These are phyloP conservation scores for Exobasidium cylindrosporum DNA, from an alignment of 1,284 basidiomycete genomes.

Conservation along the genomic window DNA sequence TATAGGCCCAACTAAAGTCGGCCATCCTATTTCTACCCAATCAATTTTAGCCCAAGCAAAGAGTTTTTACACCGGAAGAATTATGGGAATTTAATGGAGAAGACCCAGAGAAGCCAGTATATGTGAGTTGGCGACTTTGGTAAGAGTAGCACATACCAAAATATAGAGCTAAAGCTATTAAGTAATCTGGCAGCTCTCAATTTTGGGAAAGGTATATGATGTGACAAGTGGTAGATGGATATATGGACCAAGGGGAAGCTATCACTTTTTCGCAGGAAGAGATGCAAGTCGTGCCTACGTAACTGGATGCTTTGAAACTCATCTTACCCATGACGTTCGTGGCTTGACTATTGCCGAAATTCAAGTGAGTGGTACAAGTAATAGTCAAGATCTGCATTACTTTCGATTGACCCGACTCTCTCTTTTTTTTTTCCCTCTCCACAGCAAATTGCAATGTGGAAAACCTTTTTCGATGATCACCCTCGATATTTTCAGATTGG, in stretches of 20 bases:
- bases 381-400: no score
- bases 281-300: slow-evolving; percentile 52
- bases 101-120: slow-evolving; percentile 70
- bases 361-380: slow-evolving; percentile 33
- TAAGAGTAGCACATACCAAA: slow-evolving; percentile 50
- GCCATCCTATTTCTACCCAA: no score
- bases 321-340: slow-evolving; percentile 49
- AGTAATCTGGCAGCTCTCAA: slow-evolving; percentile 47
- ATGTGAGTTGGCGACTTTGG: no score
- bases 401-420: no score
- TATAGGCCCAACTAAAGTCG: not conserved
- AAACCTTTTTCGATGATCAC: slow-evolving; percentile 43
- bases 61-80: slow-evolving; percentile 69
- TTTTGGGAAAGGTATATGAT: slow-evolving; percentile 89
- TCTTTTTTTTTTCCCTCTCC: not conserved
- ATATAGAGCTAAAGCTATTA: not conserved
- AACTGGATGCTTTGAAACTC: slow-evolving; percentile 52
- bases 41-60: slow-evolving; percentile 61
- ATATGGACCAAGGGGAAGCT: slow-evolving; percentile 65
- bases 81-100: slow-evolving; percentile 74
- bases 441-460: not conserved
- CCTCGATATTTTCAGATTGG: slow-evolving; percentile 43
- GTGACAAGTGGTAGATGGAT: slow-evolving; percentile 71
- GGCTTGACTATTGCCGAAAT: slow-evolving; percentile 41
- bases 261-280: slow-evolving; percentile 47